phyloP scores from a whole-genome alignment of 345 rosid genomes.

The Aquilaria yunnanensis region DNA sequence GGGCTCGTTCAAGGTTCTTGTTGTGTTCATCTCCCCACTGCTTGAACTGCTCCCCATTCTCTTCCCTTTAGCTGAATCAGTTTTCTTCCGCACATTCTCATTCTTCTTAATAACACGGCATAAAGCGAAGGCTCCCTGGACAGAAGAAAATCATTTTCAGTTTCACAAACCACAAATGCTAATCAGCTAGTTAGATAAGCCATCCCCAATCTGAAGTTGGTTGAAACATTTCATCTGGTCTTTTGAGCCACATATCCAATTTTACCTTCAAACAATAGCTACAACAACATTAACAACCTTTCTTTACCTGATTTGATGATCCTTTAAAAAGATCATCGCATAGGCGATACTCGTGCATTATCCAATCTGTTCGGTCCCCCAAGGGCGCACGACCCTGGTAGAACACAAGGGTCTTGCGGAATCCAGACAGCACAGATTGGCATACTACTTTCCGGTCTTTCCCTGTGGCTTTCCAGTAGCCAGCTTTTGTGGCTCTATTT shows the following conservation, averaged over 20 bases:
- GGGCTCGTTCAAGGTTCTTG: slow-evolving; percentile 32
- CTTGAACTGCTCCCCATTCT: slow-evolving; percentile 30
- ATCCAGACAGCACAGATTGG: slow-evolving; percentile 42
- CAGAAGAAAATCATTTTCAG: background rate
- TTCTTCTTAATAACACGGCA: slow-evolving; percentile 72
- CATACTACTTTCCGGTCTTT: slow-evolving; percentile 71
- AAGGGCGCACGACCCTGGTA: slow-evolving; percentile 72
- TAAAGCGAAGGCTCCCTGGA: slow-evolving; percentile 74
- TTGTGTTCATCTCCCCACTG: slow-evolving; percentile 27
- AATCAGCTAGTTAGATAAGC: background rate
- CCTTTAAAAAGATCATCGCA: slow-evolving; percentile 47
- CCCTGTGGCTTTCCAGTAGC: slow-evolving; percentile 96
- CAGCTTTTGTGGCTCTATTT: slow-evolving; percentile 82
- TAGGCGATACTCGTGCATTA: slow-evolving; percentile 87
- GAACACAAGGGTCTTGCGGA: slow-evolving; percentile 80
- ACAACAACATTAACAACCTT: background rate
- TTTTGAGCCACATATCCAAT: background rate
- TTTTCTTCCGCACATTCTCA: slow-evolving; percentile 38
- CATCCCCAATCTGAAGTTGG: background rate
- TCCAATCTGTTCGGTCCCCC: slow-evolving; percentile 73
- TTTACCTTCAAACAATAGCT: background rate
- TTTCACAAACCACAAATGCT: background rate
- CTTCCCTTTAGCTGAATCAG: slow-evolving; percentile 25
- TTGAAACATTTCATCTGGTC: background rate
- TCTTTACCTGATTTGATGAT: slow-evolving; percentile 44